Evolutionary conservation across 169 alveolate species (phyloP), one percentile per base, ranked within the genome.

Genomic region (Plasmodium vivax): DNA sequence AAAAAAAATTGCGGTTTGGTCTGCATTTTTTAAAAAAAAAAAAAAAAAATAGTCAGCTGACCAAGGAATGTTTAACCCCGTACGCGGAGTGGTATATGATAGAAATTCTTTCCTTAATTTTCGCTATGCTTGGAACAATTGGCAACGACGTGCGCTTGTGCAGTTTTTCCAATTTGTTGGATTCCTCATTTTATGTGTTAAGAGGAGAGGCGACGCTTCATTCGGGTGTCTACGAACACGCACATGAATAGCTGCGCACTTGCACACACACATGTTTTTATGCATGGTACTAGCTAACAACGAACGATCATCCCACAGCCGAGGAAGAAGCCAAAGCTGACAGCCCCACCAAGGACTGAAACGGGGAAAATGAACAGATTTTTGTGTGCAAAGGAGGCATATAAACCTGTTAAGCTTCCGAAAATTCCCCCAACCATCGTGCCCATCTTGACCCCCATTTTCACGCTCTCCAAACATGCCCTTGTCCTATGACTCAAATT

Each of bases 361-460:
- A 98, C 93, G 16, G 99, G 99, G 54, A 98, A 84, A 32, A 97
- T 92, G 93, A 97, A 93, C 51, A 97, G 58, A 84, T 97, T 98
- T 54, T 97, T 95, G 84, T 98, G 96, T 51, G 94, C 96, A 47
- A 97, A 43, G 6, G 98, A 96, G 19, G 98, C 97, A 73, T 98
- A 98, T 34, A 96, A 54, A 16, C 99, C 99, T 45, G 98, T 98
- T 68, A 98, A 92, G 36, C 97, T 96, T 0, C 99, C 99, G 84
- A 98, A 98, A 47, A 98, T 97, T n/a, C 98, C 98, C 30, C 99
- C 99, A 43, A 98, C 98, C 62, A 97, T 97, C 3, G 98, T 98
- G 6, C 99, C 99, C 98, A 97, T 98, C 83, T 98, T 98, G 82
- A 96, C 96, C 10, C 99, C 99, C 98, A 97, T 95, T 83, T 97